phyloP scores from a whole-genome alignment of 495 filamentous ascomycete genomes.

The Sphaerosporella brunnea region DNA sequence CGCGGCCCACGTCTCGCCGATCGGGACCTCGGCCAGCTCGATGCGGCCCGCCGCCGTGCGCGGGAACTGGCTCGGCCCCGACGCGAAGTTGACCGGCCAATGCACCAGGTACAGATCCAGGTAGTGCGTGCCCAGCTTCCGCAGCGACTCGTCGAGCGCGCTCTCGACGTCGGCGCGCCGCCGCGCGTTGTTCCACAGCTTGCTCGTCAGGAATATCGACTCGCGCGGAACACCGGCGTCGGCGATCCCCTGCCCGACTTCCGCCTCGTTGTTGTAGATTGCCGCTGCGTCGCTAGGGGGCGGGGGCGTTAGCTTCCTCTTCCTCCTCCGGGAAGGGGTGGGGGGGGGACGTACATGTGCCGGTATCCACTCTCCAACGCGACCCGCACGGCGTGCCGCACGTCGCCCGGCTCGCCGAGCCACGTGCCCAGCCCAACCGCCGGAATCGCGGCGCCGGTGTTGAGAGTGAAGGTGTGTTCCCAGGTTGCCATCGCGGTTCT shows the following conservation, averaged over 20 bases:
- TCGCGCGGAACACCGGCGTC: slow-evolving; percentile 63
- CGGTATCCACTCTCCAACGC: slow-evolving; percentile 40
- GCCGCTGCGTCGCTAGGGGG: slow-evolving; percentile 20
- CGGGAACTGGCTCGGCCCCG: slow-evolving; percentile 16
- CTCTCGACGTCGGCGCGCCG: slow-evolving; percentile 45
- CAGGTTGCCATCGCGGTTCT: background rate
- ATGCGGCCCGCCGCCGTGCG: slow-evolving; percentile 11
- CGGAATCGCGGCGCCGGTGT: slow-evolving; percentile 14
- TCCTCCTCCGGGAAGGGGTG: background rate
- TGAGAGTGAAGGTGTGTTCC: slow-evolving; percentile 2
- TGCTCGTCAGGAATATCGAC: slow-evolving; percentile 76
- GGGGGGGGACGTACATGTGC: slow-evolving; percentile 28
- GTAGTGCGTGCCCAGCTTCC: slow-evolving; percentile 56
- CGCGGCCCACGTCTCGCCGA: slow-evolving; percentile 54
- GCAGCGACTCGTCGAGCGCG: slow-evolving; percentile 51
- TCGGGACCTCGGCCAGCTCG: slow-evolving; percentile 10
- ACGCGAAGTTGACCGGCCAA: slow-evolving; percentile 59
- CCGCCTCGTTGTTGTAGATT: slow-evolving; percentile 69
- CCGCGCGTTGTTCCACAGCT: slow-evolving; percentile 72
- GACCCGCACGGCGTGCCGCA: slow-evolving; percentile 36
- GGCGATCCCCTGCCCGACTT: slow-evolving; percentile 63
- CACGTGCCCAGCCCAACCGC: slow-evolving; percentile 39
- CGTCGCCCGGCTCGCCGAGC: slow-evolving; percentile 34
- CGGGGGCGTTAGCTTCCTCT: background rate
- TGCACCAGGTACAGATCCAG: slow-evolving; percentile 68